Percentiles rank a stretch among this genome's conserved stretches.
Evolutionary conservation across 805 yeast species (phyloP).

Genomic region (Starmerella sirachaensis): DNA sequence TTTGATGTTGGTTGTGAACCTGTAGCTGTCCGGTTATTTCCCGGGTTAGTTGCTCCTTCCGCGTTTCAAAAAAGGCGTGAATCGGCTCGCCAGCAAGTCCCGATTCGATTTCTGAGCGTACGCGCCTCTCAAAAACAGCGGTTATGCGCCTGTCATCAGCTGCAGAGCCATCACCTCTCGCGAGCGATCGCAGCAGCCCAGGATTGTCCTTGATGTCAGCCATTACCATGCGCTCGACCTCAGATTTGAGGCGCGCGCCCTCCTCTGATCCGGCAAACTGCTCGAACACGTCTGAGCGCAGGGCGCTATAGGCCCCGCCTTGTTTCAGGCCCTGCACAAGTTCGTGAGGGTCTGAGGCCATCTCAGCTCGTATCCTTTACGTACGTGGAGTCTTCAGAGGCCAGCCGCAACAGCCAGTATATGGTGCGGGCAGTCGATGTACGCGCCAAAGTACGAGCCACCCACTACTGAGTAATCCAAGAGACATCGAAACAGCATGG

Average conservation of each 20-base stretch:
- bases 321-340: neutral
- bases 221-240: conserved; percentile 5
- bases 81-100: conserved; percentile 8
- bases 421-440: no score
- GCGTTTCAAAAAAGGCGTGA: conserved; percentile 3
- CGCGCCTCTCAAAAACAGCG: conserved; percentile 7
- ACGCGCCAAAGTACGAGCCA: no score
- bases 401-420: no score
- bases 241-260: neutral
- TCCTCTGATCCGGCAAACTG: neutral
- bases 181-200: conserved; percentile 5
- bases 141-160: conserved; percentile 2
- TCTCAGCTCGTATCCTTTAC: no score
- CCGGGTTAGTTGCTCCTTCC: neutral
- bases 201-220: conserved; percentile 11
- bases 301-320: neutral
- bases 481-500: no score
- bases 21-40: no score
- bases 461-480: no score
- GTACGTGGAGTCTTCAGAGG: no score
- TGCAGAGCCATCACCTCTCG: conserved; percentile 1
- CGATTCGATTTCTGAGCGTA: conserved; percentile 8
- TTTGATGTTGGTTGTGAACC: no score
- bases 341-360: no score
- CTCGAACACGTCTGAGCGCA: neutral